A percentile compares a stretch with the other conserved stretches of the same genome.
Conservation (phyloP, 2,329 filamentous ascomycete species). For the Fusarium papillatum region DNA sequence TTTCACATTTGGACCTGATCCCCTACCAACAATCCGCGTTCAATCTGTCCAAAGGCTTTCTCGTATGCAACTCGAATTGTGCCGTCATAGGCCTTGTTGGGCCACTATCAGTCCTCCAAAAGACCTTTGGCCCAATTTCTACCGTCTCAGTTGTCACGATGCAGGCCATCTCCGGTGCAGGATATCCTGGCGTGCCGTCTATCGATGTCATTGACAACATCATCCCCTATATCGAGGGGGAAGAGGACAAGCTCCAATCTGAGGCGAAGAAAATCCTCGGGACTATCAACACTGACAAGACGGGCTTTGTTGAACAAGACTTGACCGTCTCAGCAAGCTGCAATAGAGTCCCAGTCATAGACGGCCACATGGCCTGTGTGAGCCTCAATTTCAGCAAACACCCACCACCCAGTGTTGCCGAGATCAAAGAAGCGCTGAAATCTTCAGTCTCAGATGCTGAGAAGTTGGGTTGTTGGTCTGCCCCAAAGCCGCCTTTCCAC, state of each 20-base stretch:
- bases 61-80: constrained; percentile 99
- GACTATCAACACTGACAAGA: constrained; percentile 75
- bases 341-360: constrained; percentile 94
- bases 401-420: constrained; percentile 79
- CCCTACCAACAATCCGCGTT: constrained; percentile 85
- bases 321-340: constrained; percentile 89
- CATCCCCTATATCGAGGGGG: constrained; percentile 91
- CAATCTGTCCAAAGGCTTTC: constrained; percentile 84
- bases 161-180: constrained; percentile 94
- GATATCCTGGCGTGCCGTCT: constrained; percentile 89
- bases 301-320: constrained; percentile 82
- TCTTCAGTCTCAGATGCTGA: constrained; percentile 87
- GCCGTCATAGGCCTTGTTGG: constrained; percentile 97
- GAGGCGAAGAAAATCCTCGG: constrained; percentile 97
- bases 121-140: constrained; percentile 87
- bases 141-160: constrained; percentile 86
- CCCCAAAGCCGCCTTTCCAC: constrained; percentile 83
- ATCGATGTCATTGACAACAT: constrained; percentile 99
- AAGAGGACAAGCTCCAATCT: constrained; percentile 96
- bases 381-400: constrained; percentile 84
- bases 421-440: constrained; percentile 84
- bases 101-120: constrained; percentile 91
- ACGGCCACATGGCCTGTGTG: constrained; percentile 95
- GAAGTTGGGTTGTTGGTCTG: constrained; percentile 87
- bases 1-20: constrained; percentile 87